Conservation (phyloP, 179 eudicot species). For the Corrigiola litoralis region DNA sequence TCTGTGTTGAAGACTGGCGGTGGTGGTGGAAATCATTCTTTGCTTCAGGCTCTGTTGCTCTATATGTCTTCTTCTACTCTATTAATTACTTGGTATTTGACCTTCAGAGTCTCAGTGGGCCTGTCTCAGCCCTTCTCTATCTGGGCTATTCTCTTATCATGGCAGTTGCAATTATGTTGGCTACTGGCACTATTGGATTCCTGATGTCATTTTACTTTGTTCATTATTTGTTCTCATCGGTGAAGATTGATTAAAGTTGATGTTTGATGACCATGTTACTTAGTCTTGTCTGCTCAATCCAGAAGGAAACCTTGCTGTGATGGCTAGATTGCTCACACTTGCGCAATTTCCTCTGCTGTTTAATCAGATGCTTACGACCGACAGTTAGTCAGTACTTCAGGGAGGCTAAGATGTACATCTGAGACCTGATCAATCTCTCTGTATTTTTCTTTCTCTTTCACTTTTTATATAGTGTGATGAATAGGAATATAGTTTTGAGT, state of each 20-base stretch:
- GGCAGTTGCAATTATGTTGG: constrained; percentile 57
- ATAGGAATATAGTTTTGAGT: background rate
- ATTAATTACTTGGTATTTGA: constrained; percentile 59
- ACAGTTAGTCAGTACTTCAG: too few species aligned
- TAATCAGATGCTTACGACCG: too few species aligned
- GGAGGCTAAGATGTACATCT: background rate
- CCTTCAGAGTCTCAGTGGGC: constrained; percentile 62
- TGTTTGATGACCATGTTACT: background rate
- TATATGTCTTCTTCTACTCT: constrained; percentile 63
- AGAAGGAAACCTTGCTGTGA: constrained; percentile 10
- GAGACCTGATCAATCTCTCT: constrained; percentile 1
- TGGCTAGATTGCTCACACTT: background rate
- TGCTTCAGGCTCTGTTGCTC: constrained; percentile 59
- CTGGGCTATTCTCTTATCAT: constrained; percentile 61
- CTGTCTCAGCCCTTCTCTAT: constrained; percentile 56
- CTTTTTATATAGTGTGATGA: background rate
- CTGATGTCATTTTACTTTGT: constrained; percentile 53
- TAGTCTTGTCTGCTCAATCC: background rate
- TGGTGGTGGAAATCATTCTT: constrained; percentile 87
- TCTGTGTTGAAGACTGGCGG: constrained; percentile 71
- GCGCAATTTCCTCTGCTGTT: background rate
- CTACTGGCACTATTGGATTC: constrained; percentile 61
- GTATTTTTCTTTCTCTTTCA: background rate
- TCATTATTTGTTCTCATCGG: constrained; percentile 66
- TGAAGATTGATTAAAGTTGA: constrained; percentile 47